Percentiles rank a stretch among this genome's conserved stretches.
Conservation (phyloP, 2,329 filamentous ascomycete genomes). For the Fusarium albidum region DNA sequence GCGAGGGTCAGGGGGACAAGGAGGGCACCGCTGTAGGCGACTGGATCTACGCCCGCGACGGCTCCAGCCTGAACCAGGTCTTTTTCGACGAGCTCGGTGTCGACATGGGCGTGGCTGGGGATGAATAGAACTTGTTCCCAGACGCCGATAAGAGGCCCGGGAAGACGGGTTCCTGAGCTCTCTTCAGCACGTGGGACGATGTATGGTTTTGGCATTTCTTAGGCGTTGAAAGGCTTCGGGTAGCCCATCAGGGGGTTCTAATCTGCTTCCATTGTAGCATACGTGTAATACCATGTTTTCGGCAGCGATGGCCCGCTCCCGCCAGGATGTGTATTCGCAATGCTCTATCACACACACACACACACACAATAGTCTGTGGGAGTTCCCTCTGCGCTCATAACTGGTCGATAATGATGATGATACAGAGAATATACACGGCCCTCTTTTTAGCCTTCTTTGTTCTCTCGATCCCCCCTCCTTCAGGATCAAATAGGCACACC, state of each 20-base stretch:
- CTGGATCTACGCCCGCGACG: slow-evolving; percentile 91
- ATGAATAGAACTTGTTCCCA: slow-evolving; percentile 40
- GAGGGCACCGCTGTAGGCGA: slow-evolving; percentile 76
- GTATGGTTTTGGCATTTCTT: slow-evolving; percentile 24
- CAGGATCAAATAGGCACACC: too few species aligned
- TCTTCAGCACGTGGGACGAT: slow-evolving; percentile 3
- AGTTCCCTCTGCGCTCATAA: neutral
- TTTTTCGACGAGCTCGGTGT: slow-evolving; percentile 80
- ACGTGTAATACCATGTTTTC: slow-evolving; percentile 18
- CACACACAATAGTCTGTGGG: too few species aligned
- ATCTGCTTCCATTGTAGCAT: slow-evolving; percentile 28
- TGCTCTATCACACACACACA: too few species aligned
- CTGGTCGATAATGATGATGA: neutral
- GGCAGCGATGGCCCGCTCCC: slow-evolving; percentile 8
- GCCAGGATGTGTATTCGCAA: neutral
- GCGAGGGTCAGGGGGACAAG: slow-evolving; percentile 77
- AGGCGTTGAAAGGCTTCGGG: slow-evolving; percentile 30
- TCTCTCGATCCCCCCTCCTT: too few species aligned
- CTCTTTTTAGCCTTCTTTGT: neutral
- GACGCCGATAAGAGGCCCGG: slow-evolving; percentile 20
- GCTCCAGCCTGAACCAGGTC: slow-evolving; percentile 76
- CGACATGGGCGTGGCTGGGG: slow-evolving; percentile 53
- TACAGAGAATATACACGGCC: slow-evolving; percentile 19
- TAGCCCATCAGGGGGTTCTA: slow-evolving; percentile 16
- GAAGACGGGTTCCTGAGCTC: slow-evolving; percentile 16